Conservation (phyloP, 2,329 filamentous ascomycete genomes). For the Cordyceps farinosa region DNA sequence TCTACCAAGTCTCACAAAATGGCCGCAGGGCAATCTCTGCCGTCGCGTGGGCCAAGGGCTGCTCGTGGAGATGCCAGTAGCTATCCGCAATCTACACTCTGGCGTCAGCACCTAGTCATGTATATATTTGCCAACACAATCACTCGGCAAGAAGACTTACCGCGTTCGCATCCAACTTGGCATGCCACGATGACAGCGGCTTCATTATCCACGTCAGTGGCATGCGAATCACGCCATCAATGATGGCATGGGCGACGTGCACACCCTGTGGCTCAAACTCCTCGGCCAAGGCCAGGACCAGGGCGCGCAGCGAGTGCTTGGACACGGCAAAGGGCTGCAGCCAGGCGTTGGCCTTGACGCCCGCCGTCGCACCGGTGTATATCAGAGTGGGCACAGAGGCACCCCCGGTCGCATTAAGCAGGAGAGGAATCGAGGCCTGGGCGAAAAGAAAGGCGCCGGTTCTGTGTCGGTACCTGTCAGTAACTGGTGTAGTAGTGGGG, state of each 20-base stretch:
- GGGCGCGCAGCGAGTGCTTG: conserved; percentile 14
- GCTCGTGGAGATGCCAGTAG: conserved; percentile 17
- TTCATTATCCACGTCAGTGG: conserved; percentile 17
- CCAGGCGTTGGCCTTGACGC: conserved; percentile 19
- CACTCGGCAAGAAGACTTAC: background rate
- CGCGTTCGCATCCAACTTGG: conserved; percentile 15
- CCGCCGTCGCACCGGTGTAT: conserved; percentile 16
- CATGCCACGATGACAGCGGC: conserved; percentile 17
- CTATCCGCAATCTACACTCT: conserved; percentile 14
- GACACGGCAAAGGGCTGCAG: conserved; percentile 14
- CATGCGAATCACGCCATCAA: conserved; percentile 18
- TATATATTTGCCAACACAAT: background rate
- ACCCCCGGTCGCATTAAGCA: background rate
- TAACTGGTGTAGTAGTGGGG: background rate
- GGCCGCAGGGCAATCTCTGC: conserved; percentile 12
- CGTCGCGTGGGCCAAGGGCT: conserved; percentile 1
- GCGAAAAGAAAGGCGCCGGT: conserved; percentile 16
- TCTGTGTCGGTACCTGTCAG: background rate
- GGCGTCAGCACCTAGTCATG: background rate
- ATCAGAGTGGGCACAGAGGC: conserved; percentile 9
- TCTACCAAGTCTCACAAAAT: conserved; percentile 14
- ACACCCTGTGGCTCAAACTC: conserved; percentile 18
- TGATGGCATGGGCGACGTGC: conserved; percentile 17
- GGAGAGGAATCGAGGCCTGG: conserved; percentile 9
- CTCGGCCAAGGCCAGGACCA: background rate